Percentiles rank a stretch among this genome's conserved stretches.
Evolutionary conservation across 176 grass and related monocot genomes (phyloP).

Genomic region (Avena sativa): DNA sequence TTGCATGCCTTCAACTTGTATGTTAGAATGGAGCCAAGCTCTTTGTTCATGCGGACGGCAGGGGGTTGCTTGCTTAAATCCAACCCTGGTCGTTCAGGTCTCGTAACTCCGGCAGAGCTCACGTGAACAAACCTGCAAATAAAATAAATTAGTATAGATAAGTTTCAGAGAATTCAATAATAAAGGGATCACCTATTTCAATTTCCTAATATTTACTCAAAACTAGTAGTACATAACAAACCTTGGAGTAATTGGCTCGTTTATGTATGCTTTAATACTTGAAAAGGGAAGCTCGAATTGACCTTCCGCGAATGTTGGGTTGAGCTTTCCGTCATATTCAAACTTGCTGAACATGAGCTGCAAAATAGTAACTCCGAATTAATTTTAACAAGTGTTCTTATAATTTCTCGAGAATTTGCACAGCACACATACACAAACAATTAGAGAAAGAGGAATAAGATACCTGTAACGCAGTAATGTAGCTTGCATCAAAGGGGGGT

Average conservation of each 20-base stretch:
- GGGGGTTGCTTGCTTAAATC: constrained; percentile 98
- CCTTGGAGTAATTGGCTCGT: constrained; percentile 91
- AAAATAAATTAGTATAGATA: not conserved
- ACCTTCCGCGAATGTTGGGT: constrained; percentile 92
- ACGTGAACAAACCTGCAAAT: constrained; percentile 85
- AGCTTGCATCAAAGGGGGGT: constrained; percentile 82
- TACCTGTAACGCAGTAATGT: constrained; percentile 84
- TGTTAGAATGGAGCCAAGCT: constrained; percentile 92
- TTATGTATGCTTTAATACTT: constrained; percentile 75
- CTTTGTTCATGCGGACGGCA: constrained; percentile 96
- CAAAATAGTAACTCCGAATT: constrained; percentile 41
- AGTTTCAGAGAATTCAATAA: constrained; percentile 18
- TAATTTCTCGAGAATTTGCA: constrained; percentile 29
- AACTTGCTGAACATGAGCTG: constrained; percentile 99
- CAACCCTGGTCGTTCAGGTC: constrained; percentile 89
- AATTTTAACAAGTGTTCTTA: constrained; percentile 30
- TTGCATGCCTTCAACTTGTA: constrained; percentile 82
- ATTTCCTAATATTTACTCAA: constrained; percentile 18
- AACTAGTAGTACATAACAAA: constrained; percentile 49
- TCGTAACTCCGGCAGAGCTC: constrained; percentile 93
- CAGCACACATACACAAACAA: not conserved
- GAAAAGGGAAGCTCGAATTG: constrained; percentile 98
- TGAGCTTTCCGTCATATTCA: constrained; percentile 93
- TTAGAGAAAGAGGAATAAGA: not conserved
- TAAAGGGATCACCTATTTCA: constrained; percentile 4